Evolutionary conservation across 176 grass and related monocot genomes (phyloP), one percentile per base, ranked within the genome.

Genomic region (Aechmea fasciata): DNA sequence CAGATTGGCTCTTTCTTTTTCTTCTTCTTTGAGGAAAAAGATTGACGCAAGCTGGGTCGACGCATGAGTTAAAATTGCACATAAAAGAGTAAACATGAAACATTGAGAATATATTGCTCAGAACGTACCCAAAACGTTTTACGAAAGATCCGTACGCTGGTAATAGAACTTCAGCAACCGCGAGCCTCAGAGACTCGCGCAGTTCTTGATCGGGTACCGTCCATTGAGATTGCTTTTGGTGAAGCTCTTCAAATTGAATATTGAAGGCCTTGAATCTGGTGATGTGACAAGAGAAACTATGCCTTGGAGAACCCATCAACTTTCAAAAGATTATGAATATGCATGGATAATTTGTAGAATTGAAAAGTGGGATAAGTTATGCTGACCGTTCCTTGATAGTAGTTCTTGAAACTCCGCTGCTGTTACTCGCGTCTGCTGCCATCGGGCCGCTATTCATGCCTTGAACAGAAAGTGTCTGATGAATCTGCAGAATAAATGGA

Each of bases 211-310:
- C 94, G 51, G 89, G 89, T 83, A 97, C 84, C 2, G 78, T 85
- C 94, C 94, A 97, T 65, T 90, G 88, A 11, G 88, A 97, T 74
- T 97, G 94, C 66, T 92, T 92, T 3, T 73, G 71, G 2, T 89
- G 88, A 48, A 97, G 81, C 61, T 97, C 94, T 83, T 97, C 94
- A 29, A 97, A 97, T 66, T 92, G 94, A 29, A 78, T 70, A 57
- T 92, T 97, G 80, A 97, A 97, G 50, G 83, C 82, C 70, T 97
- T 92, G 57, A 97, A 97, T 79, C 94, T 97, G 73, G 47, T 33
- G 71, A 77, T 9, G 18, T 9, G 18, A 4, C 41, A 71, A 73
- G 64, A 65, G 51, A 3, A 14, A 28, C 10, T 22, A 9, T 1
- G 13, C 3, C 20, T 61, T 61, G 20, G 4, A 7, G 33, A 41